These are phyloP conservation scores for Clavispora santaluciae DNA, from an alignment of 805 yeast genomes.

Conservation along the genomic window DNA sequence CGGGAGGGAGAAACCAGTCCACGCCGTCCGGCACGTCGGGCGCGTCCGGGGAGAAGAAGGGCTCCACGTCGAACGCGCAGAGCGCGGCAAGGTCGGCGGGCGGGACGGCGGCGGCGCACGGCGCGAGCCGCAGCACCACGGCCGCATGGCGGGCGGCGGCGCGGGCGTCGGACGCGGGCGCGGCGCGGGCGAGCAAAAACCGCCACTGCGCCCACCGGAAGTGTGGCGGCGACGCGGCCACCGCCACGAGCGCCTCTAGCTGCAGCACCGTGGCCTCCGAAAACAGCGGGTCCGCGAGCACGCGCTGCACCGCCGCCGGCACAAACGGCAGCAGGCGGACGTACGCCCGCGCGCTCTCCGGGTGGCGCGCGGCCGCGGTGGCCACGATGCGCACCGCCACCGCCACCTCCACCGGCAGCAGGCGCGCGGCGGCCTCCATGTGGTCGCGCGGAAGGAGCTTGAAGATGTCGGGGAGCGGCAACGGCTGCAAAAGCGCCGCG, in stretches of 20 bases:
- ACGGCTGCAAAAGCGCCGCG: constrained; percentile 3
- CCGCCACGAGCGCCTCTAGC: background rate
- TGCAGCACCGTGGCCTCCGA: background rate
- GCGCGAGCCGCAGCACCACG: background rate
- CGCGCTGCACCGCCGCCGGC: background rate
- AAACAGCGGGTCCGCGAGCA: background rate
- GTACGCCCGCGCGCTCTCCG: background rate
- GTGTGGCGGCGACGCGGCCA: background rate
- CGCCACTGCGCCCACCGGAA: background rate
- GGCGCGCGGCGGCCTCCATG: constrained; percentile 1
- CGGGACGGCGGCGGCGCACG: background rate
- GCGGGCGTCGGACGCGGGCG: background rate
- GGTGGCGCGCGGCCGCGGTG: no score
- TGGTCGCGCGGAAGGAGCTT: constrained; percentile 6
- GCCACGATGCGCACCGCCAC: background rate
- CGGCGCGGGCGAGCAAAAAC: background rate
- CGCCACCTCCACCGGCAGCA: background rate
- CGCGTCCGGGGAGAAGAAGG: background rate
- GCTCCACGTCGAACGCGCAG: background rate
- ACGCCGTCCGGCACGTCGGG: background rate
- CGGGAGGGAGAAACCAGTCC: background rate
- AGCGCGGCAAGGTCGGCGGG: background rate
- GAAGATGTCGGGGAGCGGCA: constrained; percentile 6
- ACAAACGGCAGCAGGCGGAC: background rate
- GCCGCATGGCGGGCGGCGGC: background rate